phyloP scores from a whole-genome alignment of 306 rosid genomes.

The Inga laurina region DNA sequence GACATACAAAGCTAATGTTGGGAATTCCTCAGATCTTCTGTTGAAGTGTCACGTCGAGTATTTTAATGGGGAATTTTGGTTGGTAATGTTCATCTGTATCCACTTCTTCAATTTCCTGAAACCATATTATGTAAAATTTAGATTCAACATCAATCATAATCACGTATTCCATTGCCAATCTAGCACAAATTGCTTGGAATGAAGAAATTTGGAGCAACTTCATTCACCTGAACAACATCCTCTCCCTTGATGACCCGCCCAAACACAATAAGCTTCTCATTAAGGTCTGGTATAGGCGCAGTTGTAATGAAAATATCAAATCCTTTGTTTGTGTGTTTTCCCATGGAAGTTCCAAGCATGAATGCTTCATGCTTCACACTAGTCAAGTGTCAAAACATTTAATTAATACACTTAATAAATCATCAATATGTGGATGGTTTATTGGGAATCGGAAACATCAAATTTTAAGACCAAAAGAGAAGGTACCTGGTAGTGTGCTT shows the following conservation, averaged over 20 bases:
- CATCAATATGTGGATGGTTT: not conserved
- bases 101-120: slow-evolving; percentile 83
- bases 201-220: slow-evolving; percentile 3
- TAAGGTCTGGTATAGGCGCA: slow-evolving; percentile 94
- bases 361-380: slow-evolving; percentile 94
- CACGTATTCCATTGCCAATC: not conserved
- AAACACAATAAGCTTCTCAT: slow-evolving; percentile 80
- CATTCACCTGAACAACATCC: slow-evolving; percentile 93
- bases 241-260: slow-evolving; percentile 93
- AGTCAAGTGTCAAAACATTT: slow-evolving; percentile 19
- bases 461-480: slow-evolving; percentile 25
- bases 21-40: slow-evolving; percentile 48
- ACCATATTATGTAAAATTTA: slow-evolving; percentile 25
- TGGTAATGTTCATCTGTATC: slow-evolving; percentile 93
- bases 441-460: not conserved
- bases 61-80: slow-evolving; percentile 72
- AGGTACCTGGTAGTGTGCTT: slow-evolving; percentile 58
- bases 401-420: slow-evolving; percentile 19
- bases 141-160: slow-evolving; percentile 20
- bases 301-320: slow-evolving; percentile 95
- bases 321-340: slow-evolving; percentile 58
- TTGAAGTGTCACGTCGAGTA: slow-evolving; percentile 65
- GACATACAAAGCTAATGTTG: slow-evolving; percentile 8
- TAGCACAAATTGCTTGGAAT: not conserved
- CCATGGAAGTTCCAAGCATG: slow-evolving; percentile 91